Percentiles rank a stretch among this genome's conserved stretches.
These are phyloP conservation scores for Aegilops speltoides DNA, from an alignment of 176 grass and related monocot species.

Conservation along the genomic window DNA sequence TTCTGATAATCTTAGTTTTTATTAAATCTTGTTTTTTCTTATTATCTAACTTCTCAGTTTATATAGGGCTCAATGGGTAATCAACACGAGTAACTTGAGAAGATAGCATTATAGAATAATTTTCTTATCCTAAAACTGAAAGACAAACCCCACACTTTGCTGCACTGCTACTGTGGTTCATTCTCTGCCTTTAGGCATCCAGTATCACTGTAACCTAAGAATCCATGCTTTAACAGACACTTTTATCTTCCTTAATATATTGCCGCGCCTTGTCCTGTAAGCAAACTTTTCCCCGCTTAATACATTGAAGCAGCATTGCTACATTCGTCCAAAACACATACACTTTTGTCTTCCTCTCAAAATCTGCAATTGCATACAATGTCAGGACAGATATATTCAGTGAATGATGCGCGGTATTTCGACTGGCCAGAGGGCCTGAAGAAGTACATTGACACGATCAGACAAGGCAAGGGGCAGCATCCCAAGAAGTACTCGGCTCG, in stretches of 20 bases:
- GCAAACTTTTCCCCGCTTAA: too few relatives aligned
- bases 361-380: constrained; percentile 1
- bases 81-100: neutral
- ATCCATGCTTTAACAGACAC: neutral
- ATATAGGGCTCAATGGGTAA: neutral
- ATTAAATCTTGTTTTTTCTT: neutral
- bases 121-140: neutral
- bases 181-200: neutral
- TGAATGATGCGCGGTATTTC: constrained; percentile 91
- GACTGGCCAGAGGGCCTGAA: constrained; percentile 92
- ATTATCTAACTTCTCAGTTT: neutral
- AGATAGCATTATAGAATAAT: neutral
- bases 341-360: constrained; percentile 13
- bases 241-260: neutral
- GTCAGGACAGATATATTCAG: constrained; percentile 95
- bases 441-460: constrained; percentile 82
- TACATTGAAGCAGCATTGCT: too few relatives aligned
- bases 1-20: neutral
- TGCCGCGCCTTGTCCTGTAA: too few relatives aligned
- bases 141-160: neutral
- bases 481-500: constrained; percentile 95
- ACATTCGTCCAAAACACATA: too few relatives aligned
- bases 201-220: too few relatives aligned
- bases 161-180: neutral
- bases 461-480: constrained; percentile 87